Percentiles rank a stretch among this genome's conserved stretches.
Conservation (phyloP, 768 basidiomycete genomes). For the Melanogaster broomeanus region DNA sequence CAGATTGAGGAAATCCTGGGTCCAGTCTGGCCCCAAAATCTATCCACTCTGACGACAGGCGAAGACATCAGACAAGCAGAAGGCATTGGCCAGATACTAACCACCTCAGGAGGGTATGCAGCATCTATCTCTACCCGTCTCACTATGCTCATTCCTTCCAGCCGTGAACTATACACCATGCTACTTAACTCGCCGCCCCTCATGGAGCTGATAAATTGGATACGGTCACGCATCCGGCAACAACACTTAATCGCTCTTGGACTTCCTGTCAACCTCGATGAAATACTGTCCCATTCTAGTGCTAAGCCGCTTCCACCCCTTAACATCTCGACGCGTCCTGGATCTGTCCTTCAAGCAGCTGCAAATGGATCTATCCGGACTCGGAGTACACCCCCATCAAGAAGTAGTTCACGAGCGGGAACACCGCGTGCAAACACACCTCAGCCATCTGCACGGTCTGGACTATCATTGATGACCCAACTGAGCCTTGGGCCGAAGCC, state of each 20-base stretch:
- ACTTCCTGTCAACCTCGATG: slow-evolving; percentile 93
- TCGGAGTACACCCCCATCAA: slow-evolving; percentile 31
- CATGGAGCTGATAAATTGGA: slow-evolving; percentile 91
- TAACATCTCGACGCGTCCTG: slow-evolving; percentile 79
- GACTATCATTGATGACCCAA: slow-evolving; percentile 32
- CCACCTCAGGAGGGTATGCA: slow-evolving; percentile 70
- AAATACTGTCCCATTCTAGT: slow-evolving; percentile 72
- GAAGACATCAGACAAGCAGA: slow-evolving; percentile 79
- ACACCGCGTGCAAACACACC: slow-evolving; percentile 45
- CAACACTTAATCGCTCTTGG: slow-evolving; percentile 91
- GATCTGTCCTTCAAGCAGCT: slow-evolving; percentile 75
- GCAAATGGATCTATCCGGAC: slow-evolving; percentile 39
- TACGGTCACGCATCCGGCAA: slow-evolving; percentile 84
- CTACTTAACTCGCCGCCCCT: slow-evolving; percentile 73
- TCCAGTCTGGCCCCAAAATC: slow-evolving; percentile 63
- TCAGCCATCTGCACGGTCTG: slow-evolving; percentile 40
- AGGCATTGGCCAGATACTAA: slow-evolving; percentile 78
- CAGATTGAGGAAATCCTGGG: slow-evolving; percentile 67
- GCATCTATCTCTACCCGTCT: slow-evolving; percentile 16
- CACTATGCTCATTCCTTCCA: slow-evolving; percentile 34
- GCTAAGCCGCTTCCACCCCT: slow-evolving; percentile 74
- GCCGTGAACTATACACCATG: slow-evolving; percentile 77
- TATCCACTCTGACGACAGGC: slow-evolving; percentile 57
- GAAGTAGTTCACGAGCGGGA: slow-evolving; percentile 55
- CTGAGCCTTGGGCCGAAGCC: slow-evolving; percentile 76